Base-by-base conservation (phyloP, 345 rosid species). In the Eucalyptus albens region DNA sequence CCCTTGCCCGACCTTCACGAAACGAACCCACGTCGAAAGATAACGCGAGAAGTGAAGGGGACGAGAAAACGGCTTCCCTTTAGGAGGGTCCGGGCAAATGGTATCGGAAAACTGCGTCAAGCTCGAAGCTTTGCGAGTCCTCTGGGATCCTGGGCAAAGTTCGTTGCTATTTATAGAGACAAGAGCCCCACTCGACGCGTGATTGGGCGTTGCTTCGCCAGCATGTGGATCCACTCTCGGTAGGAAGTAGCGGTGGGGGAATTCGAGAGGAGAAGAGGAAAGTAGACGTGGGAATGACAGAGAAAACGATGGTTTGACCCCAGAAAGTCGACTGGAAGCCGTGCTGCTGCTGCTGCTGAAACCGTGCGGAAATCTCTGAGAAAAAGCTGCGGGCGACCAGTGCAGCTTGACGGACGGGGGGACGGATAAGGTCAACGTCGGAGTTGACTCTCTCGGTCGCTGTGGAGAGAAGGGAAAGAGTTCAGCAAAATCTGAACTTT, bases 1-100 rank as follows among this genome's bases (percentile, higher is more conserved):
- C 0, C 44, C 47, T 77, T 77, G 2, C 2, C 83, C 83, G 27
- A 21, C 47, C 83, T 77, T 77, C 1, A 56, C 45, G 0, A 1
- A 0, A 77, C 83, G 47, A 11, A 37, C 27, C 82, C 29, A 77
- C 26, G 0, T 77, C 15, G 27, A 37, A 69, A 37, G 24, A 69
- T 69, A 4, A 1, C 4, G 26, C 82, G 10, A 3, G 40, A 26
- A 17, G 82, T 14, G 1, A 69, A 69, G 82, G 82, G 44, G 6
- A 53, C 44, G 44, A 11, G 82, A 69, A 33, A 37, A 67, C 5
- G 77, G 22, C 9, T n/a, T 0, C 77, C 21, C 15, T 65, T 8
- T 27, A 60, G 31, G 31, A 60, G n/a, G n/a, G 1, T 60, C 69
- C 31, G 69, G 7, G 69, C 67, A 4, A 60, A 65, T n/a, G 37